Base-by-base conservation (phyloP, 345 rosid species). In the Excoecaria cochinchinensis region DNA sequence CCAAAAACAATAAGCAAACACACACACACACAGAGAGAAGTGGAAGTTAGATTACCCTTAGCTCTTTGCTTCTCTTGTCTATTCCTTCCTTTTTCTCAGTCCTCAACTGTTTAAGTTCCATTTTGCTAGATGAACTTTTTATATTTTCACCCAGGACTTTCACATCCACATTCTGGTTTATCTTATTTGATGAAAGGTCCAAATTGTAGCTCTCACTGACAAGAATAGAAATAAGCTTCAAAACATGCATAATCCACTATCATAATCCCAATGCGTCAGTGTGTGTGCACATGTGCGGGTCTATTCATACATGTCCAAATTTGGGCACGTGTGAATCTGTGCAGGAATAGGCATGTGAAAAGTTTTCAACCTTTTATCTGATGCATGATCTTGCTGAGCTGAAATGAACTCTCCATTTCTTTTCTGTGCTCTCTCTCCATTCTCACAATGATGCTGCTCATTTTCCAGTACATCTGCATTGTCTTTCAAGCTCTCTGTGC, bases 11-110 rank as follows among this genome's bases (percentile, higher is more conserved):
- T 4, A 36, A 22, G 59, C 11, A 60, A 47, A 77, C 4, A 52
- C 16, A 73, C 44, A 79, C 55, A 77, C 11, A 76, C 50, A 51
- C 13, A 6, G 46, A 6, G 16, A 74, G 39, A 70, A 47, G 60
- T 55, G 47, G 78, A 84, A 71, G 68, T 55, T 79, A 73, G 74
- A 57, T 59, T 74, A 95, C 99, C 93, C 97, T 87, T 79, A 89
- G 91, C 71, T 93, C 91, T 79, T 89, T 88, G 75, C 83, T 86
- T 83, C 86, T 90, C 83, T 64, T 82, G 77, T 76, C 87, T 68
- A 71, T 51, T 47, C 79, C 73, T 73, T 81, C 88, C 78, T 81
- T 89, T 76, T 79, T 86, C 60, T 85, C 92, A 77, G 79, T 86
- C 68, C 76, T 89, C 76, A 80, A 44, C 2, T 79, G 84, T 58